phyloP scores from a whole-genome alignment of 2,329 filamentous ascomycete genomes.

The Elsinoe australis region DNA sequence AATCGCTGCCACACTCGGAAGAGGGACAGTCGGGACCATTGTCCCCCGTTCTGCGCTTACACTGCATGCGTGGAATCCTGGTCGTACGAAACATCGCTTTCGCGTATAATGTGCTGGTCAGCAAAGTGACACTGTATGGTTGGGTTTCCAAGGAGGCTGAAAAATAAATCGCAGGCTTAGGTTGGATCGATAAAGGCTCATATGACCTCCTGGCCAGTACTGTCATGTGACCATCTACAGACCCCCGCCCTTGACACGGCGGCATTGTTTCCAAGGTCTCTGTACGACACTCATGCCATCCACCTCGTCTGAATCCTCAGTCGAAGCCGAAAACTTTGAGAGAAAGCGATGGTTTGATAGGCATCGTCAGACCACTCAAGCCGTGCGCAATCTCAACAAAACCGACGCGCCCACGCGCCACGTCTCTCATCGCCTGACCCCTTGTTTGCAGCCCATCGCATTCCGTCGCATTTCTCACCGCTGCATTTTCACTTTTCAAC shows the following conservation, averaged over 20 bases:
- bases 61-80: too few relatives aligned
- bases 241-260: background rate
- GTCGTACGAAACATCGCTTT: too few relatives aligned
- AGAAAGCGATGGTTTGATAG: background rate
- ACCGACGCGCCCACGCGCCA: constrained; percentile 12
- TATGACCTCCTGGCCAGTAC: background rate
- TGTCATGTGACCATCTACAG: background rate
- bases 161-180: too few relatives aligned
- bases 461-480: background rate
- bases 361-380: background rate
- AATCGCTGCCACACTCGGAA: too few relatives aligned
- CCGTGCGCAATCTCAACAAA: constrained; percentile 15
- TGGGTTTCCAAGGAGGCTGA: too few relatives aligned
- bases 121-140: too few relatives aligned
- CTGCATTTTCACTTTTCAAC: background rate
- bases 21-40: too few relatives aligned
- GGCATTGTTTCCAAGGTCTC: too few relatives aligned
- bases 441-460: constrained; percentile 5
- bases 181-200: too few relatives aligned
- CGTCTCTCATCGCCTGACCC: background rate
- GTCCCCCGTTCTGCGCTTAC: too few relatives aligned
- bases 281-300: background rate
- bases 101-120: too few relatives aligned
- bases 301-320: background rate
- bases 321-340: background rate